phyloP scores from a whole-genome alignment of 768 basidiomycete genomes.

The Collybia nuda region DNA sequence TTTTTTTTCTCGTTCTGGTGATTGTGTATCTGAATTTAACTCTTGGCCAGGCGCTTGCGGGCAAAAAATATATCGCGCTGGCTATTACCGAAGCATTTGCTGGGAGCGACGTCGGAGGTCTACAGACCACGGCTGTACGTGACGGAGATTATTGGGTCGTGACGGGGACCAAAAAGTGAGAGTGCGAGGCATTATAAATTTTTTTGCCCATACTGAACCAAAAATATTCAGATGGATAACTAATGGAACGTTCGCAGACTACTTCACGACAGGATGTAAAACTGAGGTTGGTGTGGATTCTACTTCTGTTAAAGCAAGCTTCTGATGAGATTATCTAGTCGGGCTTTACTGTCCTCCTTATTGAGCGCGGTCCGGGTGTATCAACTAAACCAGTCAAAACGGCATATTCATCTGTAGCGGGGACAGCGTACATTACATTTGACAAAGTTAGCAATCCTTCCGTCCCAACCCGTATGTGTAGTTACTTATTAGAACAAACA shows the following conservation, averaged over 20 bases:
- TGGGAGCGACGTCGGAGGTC: constrained; percentile 79
- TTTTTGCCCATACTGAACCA: background rate
- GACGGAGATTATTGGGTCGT: constrained; percentile 89
- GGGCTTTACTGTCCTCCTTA: constrained; percentile 75
- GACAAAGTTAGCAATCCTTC: constrained; percentile 43
- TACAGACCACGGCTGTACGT: constrained; percentile 82
- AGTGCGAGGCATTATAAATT: background rate
- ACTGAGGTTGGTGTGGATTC: constrained; percentile 49
- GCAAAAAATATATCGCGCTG: constrained; percentile 84
- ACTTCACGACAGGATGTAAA: constrained; percentile 77
- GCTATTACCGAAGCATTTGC: constrained; percentile 96
- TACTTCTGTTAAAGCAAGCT: background rate
- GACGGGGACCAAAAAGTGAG: constrained; percentile 90
- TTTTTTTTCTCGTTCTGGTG: background rate
- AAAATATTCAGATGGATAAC: constrained; percentile 72
- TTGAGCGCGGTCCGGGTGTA: constrained; percentile 70
- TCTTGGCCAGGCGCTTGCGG: constrained; percentile 43
- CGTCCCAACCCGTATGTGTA: background rate
- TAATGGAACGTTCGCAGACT: constrained; percentile 83
- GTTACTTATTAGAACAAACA: constrained; percentile 8
- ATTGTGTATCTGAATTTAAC: background rate
- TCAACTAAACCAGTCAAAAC: constrained; percentile 91
- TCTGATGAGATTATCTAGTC: constrained; percentile 34
- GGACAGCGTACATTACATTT: constrained; percentile 85
- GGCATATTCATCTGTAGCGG: constrained; percentile 87